phyloP scores from a whole-genome alignment of 805 yeast genomes.

The Lipomyces japonicus region DNA sequence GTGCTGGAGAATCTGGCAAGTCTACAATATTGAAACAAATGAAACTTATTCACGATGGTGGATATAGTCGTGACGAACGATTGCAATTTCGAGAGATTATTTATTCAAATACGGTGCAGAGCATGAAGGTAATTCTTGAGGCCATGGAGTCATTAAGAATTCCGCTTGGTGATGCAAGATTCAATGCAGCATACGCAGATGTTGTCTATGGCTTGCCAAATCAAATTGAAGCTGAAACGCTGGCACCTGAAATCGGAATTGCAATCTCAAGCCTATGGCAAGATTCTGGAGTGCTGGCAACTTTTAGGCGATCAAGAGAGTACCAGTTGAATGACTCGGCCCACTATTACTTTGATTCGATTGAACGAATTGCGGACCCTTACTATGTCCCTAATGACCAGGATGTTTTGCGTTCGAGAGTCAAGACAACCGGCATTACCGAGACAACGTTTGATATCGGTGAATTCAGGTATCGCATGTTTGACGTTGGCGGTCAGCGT shows the following conservation, averaged over 20 bases:
- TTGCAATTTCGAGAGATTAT: constrained; percentile 77
- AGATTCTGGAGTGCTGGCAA: constrained; percentile 40
- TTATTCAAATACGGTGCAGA: constrained; percentile 77
- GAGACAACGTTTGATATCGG: constrained; percentile 75
- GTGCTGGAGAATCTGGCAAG: constrained; percentile 94
- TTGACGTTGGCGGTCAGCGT: constrained; percentile 97
- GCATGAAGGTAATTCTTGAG: constrained; percentile 39
- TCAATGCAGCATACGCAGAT: constrained; percentile 25
- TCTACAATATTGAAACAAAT: constrained; percentile 89
- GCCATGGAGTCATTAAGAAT: constrained; percentile 61
- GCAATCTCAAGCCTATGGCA: constrained; percentile 71
- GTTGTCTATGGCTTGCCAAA: constrained; percentile 12
- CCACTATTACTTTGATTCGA: constrained; percentile 71
- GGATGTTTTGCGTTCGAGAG: constrained; percentile 85
- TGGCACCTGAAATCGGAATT: constrained; percentile 57
- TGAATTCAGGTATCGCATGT: constrained; percentile 62
- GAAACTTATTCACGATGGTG: constrained; percentile 78
- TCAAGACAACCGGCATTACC: constrained; percentile 93
- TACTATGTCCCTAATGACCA: constrained; percentile 68
- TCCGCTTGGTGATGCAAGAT: constrained; percentile 61
- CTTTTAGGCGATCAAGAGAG: constrained; percentile 62
- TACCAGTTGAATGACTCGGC: constrained; percentile 86
- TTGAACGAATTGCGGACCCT: constrained; percentile 59
- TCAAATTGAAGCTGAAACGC: constrained; percentile 18
- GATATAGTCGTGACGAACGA: constrained; percentile 77